A percentile compares a stretch with the other conserved stretches of the same genome.
phyloP scores from a whole-genome alignment of 2,329 filamentous ascomycete species.

The Mycosphaerella sp. region DNA sequence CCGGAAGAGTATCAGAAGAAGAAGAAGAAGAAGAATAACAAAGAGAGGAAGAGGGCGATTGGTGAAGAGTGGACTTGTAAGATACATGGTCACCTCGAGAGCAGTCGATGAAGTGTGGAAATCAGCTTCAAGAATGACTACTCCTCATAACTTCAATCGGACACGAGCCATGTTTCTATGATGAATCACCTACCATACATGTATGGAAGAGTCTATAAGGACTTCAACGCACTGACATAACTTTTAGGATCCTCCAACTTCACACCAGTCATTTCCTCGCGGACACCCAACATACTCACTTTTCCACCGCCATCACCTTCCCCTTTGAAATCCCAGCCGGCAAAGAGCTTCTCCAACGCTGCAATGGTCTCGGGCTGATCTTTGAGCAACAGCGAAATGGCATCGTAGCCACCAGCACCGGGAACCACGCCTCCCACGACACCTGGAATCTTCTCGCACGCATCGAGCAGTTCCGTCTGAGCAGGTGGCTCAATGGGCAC shows the following conservation, averaged over 20 bases:
- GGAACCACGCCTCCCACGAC: conserved; percentile 90
- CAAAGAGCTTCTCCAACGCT: conserved; percentile 56
- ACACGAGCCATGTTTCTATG: too few relatives aligned
- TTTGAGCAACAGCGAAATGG: conserved; percentile 69
- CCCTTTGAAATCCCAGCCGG: conserved; percentile 52
- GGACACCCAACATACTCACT: conserved; percentile 63
- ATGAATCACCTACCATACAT: background rate
- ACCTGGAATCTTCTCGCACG: conserved; percentile 62
- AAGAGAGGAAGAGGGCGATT: background rate
- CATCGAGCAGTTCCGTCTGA: conserved; percentile 80
- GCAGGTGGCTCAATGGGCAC: conserved; percentile 85
- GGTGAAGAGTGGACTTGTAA: background rate
- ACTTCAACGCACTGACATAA: conserved; percentile 36
- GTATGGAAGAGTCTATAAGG: conserved; percentile 3
- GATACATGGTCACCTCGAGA: background rate
- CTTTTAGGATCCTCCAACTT: conserved; percentile 35
- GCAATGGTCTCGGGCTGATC: conserved; percentile 61
- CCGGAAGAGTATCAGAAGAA: background rate
- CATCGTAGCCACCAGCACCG: conserved; percentile 90
- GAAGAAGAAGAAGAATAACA: background rate
- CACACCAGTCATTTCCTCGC: conserved; percentile 66
- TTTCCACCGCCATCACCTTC: conserved; percentile 40
- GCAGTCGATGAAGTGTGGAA: background rate
- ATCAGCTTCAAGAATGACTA: background rate
- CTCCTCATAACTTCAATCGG: too few relatives aligned